A percentile compares a stretch with the other conserved stretches of the same genome.
Evolutionary conservation across 2,329 filamentous ascomycete genomes (phyloP).

Genomic region (Grosmannia huntii): DNA sequence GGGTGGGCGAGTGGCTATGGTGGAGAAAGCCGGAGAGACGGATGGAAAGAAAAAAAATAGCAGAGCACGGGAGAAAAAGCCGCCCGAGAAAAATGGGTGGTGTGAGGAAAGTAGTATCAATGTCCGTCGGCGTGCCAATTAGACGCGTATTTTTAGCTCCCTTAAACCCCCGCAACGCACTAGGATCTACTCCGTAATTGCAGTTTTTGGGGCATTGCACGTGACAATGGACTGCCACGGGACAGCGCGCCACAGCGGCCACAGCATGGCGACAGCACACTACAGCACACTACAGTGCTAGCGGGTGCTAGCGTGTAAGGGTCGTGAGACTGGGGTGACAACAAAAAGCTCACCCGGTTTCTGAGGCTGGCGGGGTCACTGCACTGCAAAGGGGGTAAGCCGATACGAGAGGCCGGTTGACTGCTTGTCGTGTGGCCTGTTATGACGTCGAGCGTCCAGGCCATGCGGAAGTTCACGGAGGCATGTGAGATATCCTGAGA

Average conservation of each 20-base stretch:
- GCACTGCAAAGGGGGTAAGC: background rate
- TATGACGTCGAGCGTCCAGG: background rate
- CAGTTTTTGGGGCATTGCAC: no score
- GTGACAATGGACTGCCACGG: background rate
- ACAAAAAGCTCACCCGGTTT: background rate
- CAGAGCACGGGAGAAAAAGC: background rate
- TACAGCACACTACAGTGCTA: background rate
- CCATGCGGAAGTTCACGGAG: no score
- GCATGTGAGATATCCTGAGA: no score
- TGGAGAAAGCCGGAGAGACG: slow-evolving; percentile 11
- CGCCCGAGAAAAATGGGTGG: slow-evolving; percentile 5
- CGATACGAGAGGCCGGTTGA: no score
- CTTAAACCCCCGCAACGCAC: background rate
- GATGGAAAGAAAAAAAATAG: slow-evolving; percentile 1
- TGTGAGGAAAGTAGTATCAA: background rate
- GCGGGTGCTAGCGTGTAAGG: background rate
- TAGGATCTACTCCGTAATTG: background rate
- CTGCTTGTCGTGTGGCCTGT: background rate
- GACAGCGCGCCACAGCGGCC: background rate
- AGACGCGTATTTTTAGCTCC: slow-evolving; percentile 8
- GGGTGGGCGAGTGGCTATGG: slow-evolving; percentile 5
- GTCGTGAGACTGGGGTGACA: background rate
- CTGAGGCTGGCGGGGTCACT: background rate
- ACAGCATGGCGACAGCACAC: background rate
- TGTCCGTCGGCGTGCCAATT: slow-evolving; percentile 1